phyloP scores from a whole-genome alignment of 495 filamentous ascomycete species.

The Penicillium arizonense region DNA sequence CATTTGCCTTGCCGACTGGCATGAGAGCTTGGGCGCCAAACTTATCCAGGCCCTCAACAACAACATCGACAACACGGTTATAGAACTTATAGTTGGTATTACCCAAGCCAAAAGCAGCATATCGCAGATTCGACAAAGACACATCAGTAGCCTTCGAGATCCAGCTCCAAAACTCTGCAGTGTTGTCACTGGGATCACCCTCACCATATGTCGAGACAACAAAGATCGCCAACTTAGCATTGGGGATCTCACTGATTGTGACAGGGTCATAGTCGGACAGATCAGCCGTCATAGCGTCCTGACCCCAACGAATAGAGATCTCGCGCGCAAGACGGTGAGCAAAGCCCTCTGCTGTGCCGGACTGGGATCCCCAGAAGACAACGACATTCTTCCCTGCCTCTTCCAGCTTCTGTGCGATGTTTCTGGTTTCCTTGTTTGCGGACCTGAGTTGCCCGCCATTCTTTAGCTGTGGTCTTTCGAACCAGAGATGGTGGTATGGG shows the following conservation, averaged over 20 bases:
- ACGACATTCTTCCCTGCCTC: slow-evolving; percentile 39
- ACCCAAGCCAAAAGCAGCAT: slow-evolving; percentile 46
- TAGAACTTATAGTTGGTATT: slow-evolving; percentile 55
- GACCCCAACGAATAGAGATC: slow-evolving; percentile 39
- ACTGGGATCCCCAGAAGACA: slow-evolving; percentile 57
- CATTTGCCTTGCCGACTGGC: slow-evolving; percentile 42
- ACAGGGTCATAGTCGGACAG: slow-evolving; percentile 50
- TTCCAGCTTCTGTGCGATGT: slow-evolving; percentile 35
- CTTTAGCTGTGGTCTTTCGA: slow-evolving; percentile 36
- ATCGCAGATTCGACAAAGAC: slow-evolving; percentile 35
- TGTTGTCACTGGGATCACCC: slow-evolving; percentile 55
- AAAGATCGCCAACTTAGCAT: slow-evolving; percentile 46
- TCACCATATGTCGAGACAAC: slow-evolving; percentile 55
- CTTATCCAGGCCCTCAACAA: slow-evolving; percentile 32
- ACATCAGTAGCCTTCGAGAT: slow-evolving; percentile 27
- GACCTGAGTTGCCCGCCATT: slow-evolving; percentile 15
- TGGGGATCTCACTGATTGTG: slow-evolving; percentile 36
- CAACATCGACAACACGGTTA: slow-evolving; percentile 45
- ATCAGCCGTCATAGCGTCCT: slow-evolving; percentile 45
- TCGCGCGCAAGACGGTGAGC: slow-evolving; percentile 47
- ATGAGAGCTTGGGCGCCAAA: slow-evolving; percentile 40
- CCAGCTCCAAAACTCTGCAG: slow-evolving; percentile 46
- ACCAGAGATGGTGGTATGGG: slow-evolving; percentile 27
- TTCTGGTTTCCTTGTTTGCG: slow-evolving; percentile 28
- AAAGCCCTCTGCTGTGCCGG: slow-evolving; percentile 52